A percentile compares a stretch with the other conserved stretches of the same genome.
phyloP scores from a whole-genome alignment of 2,329 filamentous ascomycete genomes.

The Xylaria sp. region DNA sequence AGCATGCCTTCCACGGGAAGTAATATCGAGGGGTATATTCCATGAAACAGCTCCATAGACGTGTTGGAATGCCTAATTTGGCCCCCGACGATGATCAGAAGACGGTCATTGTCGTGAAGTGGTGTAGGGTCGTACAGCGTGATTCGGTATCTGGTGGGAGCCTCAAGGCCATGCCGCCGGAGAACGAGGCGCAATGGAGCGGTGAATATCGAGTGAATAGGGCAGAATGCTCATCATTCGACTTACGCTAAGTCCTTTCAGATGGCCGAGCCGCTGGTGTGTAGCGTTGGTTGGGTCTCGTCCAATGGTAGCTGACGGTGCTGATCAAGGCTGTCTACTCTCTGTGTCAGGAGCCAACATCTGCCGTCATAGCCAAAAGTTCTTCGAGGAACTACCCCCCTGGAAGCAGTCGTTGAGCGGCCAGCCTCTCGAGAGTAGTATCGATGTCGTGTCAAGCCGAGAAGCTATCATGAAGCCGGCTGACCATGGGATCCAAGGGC shows the following conservation, averaged over 20 bases:
- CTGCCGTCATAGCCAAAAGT: slow-evolving; percentile 7
- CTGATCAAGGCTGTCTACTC: slow-evolving; percentile 8
- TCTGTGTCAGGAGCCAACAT: slow-evolving; percentile 16
- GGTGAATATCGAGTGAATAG: slow-evolving; percentile 11
- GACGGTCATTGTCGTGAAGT: slow-evolving; percentile 6
- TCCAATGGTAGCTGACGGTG: slow-evolving; percentile 15
- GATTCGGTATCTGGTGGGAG: slow-evolving; percentile 16
- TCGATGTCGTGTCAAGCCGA: slow-evolving; percentile 2
- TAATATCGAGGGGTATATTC: background rate
- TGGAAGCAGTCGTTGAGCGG: background rate
- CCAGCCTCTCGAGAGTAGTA: slow-evolving; percentile 3
- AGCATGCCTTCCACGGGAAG: slow-evolving; percentile 5
- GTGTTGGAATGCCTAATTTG: slow-evolving; percentile 10
- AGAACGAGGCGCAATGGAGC: slow-evolving; percentile 13
- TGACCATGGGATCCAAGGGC: background rate
- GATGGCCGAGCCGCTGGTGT: slow-evolving; percentile 2
- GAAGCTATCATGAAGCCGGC: background rate
- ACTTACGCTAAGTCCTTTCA: slow-evolving; percentile 3
- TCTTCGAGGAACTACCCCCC: background rate
- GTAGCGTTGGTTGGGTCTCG: slow-evolving; percentile 1
- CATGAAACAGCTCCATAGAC: background rate
- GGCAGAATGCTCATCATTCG: slow-evolving; percentile 7
- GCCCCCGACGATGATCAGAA: slow-evolving; percentile 21
- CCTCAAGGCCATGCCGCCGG: slow-evolving; percentile 7
- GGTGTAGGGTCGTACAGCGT: slow-evolving; percentile 17